Percentiles rank a stretch among this genome's conserved stretches.
phyloP scores from a whole-genome alignment of 352 stramenopile species.

The Phytopythium ostracodes region DNA sequence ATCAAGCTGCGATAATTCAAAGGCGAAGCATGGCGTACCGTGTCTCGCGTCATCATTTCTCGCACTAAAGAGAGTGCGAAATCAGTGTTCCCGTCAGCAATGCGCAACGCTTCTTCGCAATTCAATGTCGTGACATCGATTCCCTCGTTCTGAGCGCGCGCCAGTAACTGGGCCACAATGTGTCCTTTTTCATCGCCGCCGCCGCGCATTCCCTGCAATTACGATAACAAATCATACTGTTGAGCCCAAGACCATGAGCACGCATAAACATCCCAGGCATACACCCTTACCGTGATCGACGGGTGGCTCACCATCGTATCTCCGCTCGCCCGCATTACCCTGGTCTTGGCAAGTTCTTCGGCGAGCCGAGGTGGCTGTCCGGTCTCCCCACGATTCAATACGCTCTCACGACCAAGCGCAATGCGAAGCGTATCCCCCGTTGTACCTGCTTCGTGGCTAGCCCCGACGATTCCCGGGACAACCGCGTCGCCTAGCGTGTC shows the following conservation, averaged over 20 bases:
- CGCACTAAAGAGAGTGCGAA: conserved; percentile 17
- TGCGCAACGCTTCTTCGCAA: conserved; percentile 38
- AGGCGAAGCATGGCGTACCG: conserved; percentile 7
- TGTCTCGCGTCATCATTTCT: conserved; percentile 6
- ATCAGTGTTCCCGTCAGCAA: conserved; percentile 24
- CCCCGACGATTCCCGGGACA: conserved; percentile 9
- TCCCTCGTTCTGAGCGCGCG: conserved; percentile 25
- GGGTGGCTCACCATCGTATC: conserved; percentile 8
- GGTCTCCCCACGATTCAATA: conserved; percentile 43
- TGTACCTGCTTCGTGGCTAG: conserved; percentile 31
- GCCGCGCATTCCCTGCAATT: not conserved
- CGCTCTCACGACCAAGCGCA: conserved; percentile 62
- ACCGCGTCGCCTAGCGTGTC: conserved; percentile 44
- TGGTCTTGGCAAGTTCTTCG: conserved; percentile 36
- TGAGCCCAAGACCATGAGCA: not conserved
- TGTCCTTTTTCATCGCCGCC: not conserved
- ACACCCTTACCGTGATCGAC: not conserved
- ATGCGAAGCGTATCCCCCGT: conserved; percentile 61
- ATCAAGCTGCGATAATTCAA: not conserved
- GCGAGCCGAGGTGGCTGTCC: conserved; percentile 24
- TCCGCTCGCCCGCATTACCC: conserved; percentile 22
- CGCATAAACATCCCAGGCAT: not conserved
- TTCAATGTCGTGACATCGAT: conserved; percentile 21
- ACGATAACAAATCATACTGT: no score
- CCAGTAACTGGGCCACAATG: conserved; percentile 11